Conservation (phyloP, 176 grass and related monocot genomes). For the Raddia distichophylla region DNA sequence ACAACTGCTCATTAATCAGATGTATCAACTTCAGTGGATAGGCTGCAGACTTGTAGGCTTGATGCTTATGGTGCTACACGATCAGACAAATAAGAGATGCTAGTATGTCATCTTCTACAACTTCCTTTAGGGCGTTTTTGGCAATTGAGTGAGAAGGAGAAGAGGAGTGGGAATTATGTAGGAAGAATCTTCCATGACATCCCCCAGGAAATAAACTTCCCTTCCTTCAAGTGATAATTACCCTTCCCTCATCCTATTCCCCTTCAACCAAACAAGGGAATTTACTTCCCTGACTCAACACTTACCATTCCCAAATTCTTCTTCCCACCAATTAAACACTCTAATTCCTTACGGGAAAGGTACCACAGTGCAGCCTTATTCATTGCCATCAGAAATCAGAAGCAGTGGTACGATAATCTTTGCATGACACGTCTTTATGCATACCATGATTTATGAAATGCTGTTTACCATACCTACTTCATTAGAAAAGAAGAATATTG, state of each 20-base stretch:
- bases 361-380: background rate
- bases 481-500: background rate
- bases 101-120: background rate
- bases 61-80: background rate
- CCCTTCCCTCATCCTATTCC: too few species aligned
- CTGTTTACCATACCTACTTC: background rate
- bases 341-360: background rate
- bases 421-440: background rate
- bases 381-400: background rate
- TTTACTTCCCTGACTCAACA: too few species aligned
- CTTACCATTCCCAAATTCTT: too few species aligned
- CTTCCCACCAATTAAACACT: too few species aligned
- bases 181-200: too few species aligned
- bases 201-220: too few species aligned
- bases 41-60: background rate
- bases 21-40: constrained; percentile 15
- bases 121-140: too few species aligned
- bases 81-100: background rate
- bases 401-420: background rate
- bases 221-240: too few species aligned
- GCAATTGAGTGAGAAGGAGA: too few species aligned
- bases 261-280: too few species aligned
- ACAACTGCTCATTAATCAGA: background rate
- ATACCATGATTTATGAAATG: background rate
- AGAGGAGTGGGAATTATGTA: too few species aligned